Percentiles rank a stretch among this genome's conserved stretches.
Conservation (phyloP, 1,284 basidiomycete species). For the Heterobasidion occidentale region DNA sequence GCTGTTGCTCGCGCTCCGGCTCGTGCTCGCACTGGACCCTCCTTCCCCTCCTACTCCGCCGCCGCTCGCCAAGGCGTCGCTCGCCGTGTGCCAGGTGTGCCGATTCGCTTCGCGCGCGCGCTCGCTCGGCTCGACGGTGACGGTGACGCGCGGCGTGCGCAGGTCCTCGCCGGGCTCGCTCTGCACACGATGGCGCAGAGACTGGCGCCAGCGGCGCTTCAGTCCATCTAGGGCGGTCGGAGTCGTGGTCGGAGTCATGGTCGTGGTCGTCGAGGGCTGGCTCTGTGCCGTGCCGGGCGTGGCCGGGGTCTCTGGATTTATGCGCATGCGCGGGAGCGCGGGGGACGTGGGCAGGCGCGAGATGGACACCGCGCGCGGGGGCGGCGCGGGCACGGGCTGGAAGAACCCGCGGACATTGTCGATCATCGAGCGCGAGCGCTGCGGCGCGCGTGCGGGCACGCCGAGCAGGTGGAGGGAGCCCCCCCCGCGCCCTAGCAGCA, state of each 20-base stretch:
- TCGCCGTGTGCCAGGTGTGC: too few relatives aligned
- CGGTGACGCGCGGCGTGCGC: too few relatives aligned
- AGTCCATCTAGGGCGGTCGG: conserved; percentile 26
- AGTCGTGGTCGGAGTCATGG: too few relatives aligned
- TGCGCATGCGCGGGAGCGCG: conserved; percentile 10
- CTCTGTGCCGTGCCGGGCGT: neutral
- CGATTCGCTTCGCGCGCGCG: too few relatives aligned
- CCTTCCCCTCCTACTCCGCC: neutral
- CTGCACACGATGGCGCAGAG: conserved; percentile 38
- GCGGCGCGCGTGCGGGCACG: conserved; percentile 24
- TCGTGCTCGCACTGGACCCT: neutral
- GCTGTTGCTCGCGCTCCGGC: neutral
- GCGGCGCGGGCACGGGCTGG: conserved; percentile 18
- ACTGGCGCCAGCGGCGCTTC: conserved; percentile 38
- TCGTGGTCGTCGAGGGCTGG: neutral
- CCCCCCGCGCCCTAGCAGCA: conserved; percentile 10
- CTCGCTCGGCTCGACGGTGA: too few relatives aligned
- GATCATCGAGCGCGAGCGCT: conserved; percentile 40
- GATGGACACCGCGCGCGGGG: conserved; percentile 24
- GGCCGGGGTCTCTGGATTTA: neutral
- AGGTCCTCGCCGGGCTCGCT: conserved; percentile 30
- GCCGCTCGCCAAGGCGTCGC: too few relatives aligned
- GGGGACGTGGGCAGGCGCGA: conserved; percentile 13
- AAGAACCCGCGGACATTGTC: conserved; percentile 40
- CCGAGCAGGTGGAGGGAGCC: conserved; percentile 19